These are phyloP conservation scores for Pleurotus ostreatus DNA, from an alignment of 768 basidiomycete genomes.

Conservation along the genomic window DNA sequence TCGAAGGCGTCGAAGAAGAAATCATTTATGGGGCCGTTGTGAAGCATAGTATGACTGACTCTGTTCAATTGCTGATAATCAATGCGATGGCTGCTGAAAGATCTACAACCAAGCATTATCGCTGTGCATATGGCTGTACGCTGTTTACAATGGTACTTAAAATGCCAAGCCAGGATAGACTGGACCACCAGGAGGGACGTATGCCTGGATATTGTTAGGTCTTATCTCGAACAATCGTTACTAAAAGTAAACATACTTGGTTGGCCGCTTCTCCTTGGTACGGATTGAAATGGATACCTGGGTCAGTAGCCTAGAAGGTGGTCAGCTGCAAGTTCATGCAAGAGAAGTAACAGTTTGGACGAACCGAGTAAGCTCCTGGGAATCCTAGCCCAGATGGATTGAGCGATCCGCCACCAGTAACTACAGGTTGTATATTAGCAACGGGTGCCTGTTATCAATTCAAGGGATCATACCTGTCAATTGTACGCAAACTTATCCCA, in stretches of 20 bases:
- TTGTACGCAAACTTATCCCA: slow-evolving; percentile 28
- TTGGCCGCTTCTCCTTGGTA: slow-evolving; percentile 33
- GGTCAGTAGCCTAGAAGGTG: slow-evolving; percentile 25
- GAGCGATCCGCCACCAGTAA: slow-evolving; percentile 30
- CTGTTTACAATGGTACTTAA: not conserved
- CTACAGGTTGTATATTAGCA: slow-evolving; percentile 10
- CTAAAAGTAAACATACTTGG: slow-evolving; percentile 14
- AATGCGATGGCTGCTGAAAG: no score
- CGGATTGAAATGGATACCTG: slow-evolving; percentile 30
- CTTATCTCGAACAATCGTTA: slow-evolving; percentile 7
- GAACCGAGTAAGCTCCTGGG: slow-evolving; percentile 31
- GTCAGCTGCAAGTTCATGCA: not conserved
- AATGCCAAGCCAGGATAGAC: slow-evolving; percentile 26
- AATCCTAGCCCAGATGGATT: slow-evolving; percentile 33
- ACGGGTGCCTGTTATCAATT: not conserved
- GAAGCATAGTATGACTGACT: no score
- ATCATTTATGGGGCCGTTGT: slow-evolving; percentile 40
- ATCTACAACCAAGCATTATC: no score
- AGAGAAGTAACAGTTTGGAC: not conserved
- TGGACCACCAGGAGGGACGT: slow-evolving; percentile 28
- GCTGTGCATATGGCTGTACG: no score
- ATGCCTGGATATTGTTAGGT: slow-evolving; percentile 13
- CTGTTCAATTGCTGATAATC: no score
- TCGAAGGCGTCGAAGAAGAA: slow-evolving; percentile 38
- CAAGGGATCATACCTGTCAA: slow-evolving; percentile 20